Base-by-base conservation (phyloP, 2,329 filamentous ascomycete genomes). In the Myriosclerotinia duriaeana region DNA sequence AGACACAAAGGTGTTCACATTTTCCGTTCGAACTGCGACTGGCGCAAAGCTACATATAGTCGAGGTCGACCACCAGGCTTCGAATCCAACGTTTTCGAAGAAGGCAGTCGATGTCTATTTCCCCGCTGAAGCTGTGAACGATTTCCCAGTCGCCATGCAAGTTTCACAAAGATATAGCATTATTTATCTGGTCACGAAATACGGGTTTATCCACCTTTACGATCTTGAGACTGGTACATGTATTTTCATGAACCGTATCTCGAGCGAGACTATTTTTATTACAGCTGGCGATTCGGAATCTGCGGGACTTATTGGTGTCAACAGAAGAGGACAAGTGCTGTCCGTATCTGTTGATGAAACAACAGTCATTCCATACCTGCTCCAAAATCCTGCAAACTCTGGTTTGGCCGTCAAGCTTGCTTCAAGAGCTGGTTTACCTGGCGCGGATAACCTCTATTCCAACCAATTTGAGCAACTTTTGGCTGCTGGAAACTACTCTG, bases 241-340 rank as follows among this genome's bases (percentile, higher is more conserved):
- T 78, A 95, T 99, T 77, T 99, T 97, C 86, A 96, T 99, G 93
- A 99, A 99, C 84, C 90, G 96, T 74, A 99, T 99, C 76, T 99
- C 95, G 44, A 97, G 93, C 82, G 95, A 99, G 78, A 99, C 95
- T 36, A 98, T 99, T 78, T 99, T 99, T 82, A 96, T 94, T 36
- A 97, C 93, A 26, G 90, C 92, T 56, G 82, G 89, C 46, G 95
- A 99, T 77, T 85, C 86, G 65, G 89, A 93, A 30, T 96, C 92
- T 22, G 87, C 89, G 55, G 96, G 96, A 74, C 90, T 99, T 52
- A 86, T 99, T 64, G 93, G 92, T 73, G 94, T 99, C 77, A 99
- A 99, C 82, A 89, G 96, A 76, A 97, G 97, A 82, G 96, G 95
- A 70, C 95, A 99, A 80, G 93, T 98, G 56, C 85, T 99, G 69